These are phyloP conservation scores for Fusarium nodosum DNA, from an alignment of 2,329 filamentous ascomycete genomes.

Conservation along the genomic window DNA sequence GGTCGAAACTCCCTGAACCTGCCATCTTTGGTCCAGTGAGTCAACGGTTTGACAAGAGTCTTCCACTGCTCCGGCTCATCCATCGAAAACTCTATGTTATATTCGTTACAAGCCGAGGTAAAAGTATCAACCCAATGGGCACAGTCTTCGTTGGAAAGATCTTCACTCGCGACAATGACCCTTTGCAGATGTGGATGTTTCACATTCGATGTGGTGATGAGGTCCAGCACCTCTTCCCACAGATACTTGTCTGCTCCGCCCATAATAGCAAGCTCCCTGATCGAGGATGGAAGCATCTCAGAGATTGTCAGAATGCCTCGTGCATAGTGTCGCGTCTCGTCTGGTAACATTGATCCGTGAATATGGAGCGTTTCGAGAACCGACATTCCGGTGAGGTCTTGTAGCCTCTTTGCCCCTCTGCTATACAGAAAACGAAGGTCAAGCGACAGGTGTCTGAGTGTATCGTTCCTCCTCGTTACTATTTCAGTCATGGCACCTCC, in stretches of 20 bases:
- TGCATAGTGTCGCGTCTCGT: too few relatives aligned
- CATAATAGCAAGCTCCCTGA: not conserved
- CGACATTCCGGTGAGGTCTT: not conserved
- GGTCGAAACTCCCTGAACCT: not conserved
- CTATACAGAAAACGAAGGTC: too few relatives aligned
- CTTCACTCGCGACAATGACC: not conserved
- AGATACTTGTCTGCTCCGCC: accelerated
- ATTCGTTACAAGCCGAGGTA: not conserved
- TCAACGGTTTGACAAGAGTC: not conserved
- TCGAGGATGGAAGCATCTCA: not conserved
- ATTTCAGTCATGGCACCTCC: not conserved
- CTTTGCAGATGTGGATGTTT: not conserved
- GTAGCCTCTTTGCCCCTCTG: not conserved
- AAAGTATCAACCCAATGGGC: accelerated
- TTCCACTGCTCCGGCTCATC: not conserved
- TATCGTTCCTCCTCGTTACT: not conserved
- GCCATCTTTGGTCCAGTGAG: not conserved
- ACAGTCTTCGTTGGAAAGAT: not conserved
- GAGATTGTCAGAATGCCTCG: not conserved
- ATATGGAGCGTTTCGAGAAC: constrained; percentile 4
- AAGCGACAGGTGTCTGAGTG: not conserved
- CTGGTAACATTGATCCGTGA: not conserved
- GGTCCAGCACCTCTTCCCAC: not conserved
- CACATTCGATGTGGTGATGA: not conserved
- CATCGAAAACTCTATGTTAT: not conserved